Percentiles rank a stretch among this genome's conserved stretches.
Conservation (phyloP, 2,329 filamentous ascomycete genomes). For the Pseudogymnoascus sp. region DNA sequence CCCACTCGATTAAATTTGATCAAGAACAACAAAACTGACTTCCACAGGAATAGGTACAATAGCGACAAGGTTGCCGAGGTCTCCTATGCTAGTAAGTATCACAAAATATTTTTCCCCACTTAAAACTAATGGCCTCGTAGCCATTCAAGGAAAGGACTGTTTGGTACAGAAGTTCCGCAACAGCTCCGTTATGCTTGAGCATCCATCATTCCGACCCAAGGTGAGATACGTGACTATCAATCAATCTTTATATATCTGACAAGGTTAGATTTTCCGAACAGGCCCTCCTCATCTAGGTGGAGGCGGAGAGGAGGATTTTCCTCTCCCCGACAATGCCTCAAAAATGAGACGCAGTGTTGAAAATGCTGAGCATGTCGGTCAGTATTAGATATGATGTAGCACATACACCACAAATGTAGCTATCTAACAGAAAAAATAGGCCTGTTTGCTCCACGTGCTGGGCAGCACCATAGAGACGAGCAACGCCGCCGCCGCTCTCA, state of each 20-base stretch:
- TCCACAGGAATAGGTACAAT: slow-evolving; percentile 66
- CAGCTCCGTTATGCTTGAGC: slow-evolving; percentile 90
- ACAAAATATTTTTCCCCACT: neutral
- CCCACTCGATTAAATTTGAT: slow-evolving; percentile 9
- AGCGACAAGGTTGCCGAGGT: slow-evolving; percentile 82
- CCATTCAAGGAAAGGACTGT: slow-evolving; percentile 87
- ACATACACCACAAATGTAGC: neutral
- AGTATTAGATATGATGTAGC: slow-evolving; percentile 30
- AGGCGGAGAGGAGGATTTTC: slow-evolving; percentile 70
- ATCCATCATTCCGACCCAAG: slow-evolving; percentile 75
- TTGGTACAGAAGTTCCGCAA: slow-evolving; percentile 94
- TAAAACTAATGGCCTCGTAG: slow-evolving; percentile 39
- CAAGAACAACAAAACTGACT: neutral
- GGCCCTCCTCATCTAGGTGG: slow-evolving; percentile 40
- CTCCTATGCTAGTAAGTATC: slow-evolving; percentile 80
- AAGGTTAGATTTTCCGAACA: slow-evolving; percentile 48
- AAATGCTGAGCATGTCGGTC: slow-evolving; percentile 77
- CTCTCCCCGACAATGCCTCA: slow-evolving; percentile 71
- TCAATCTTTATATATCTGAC: slow-evolving; percentile 39
- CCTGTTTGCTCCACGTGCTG: slow-evolving; percentile 73
- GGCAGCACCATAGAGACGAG: slow-evolving; percentile 66
- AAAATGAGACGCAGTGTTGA: slow-evolving; percentile 85
- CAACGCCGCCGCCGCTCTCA: slow-evolving; percentile 71
- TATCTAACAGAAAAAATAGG: slow-evolving; percentile 39
- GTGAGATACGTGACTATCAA: slow-evolving; percentile 36